Evolutionary conservation across 202 grass and related monocot species (phyloP).

Genomic region (Bolboschoenoplectus hybrid): DNA sequence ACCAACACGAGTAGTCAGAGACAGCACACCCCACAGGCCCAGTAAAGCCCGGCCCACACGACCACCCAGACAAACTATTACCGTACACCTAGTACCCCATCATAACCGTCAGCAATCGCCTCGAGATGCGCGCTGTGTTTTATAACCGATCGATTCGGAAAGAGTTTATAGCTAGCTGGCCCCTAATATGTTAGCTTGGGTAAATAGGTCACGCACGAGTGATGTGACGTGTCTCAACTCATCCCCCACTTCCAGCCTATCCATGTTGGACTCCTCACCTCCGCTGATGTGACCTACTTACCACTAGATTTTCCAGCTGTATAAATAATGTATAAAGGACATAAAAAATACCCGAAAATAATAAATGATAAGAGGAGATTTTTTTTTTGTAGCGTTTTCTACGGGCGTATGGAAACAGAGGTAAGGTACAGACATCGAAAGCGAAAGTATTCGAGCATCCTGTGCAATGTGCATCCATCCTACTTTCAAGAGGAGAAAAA

Average conservation of each 20-base stretch:
- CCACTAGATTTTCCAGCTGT: slow-evolving; percentile 37
- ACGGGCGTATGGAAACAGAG: background rate
- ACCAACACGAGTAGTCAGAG: background rate
- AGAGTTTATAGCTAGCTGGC: background rate
- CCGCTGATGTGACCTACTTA: slow-evolving; percentile 8
- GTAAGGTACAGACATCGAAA: background rate
- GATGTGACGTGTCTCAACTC: slow-evolving; percentile 35
- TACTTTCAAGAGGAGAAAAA: background rate
- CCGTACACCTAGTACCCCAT: background rate
- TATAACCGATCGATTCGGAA: background rate
- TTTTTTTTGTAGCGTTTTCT: slow-evolving; percentile 7
- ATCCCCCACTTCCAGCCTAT: slow-evolving; percentile 33
- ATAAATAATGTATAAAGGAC: background rate
- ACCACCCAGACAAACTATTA: background rate
- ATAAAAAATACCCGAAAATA: background rate
- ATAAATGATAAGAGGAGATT: background rate
- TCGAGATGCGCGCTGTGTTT: background rate
- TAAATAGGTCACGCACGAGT: slow-evolving; percentile 25
- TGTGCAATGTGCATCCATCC: background rate
- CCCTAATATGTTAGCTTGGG: background rate
- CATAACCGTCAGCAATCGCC: background rate
- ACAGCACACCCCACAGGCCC: background rate
- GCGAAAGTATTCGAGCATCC: slow-evolving; percentile 19
- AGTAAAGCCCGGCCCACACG: slow-evolving; percentile 7
- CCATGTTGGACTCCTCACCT: slow-evolving; percentile 30